A percentile compares a stretch with the other conserved stretches of the same genome.
These are phyloP conservation scores for Acanthamoeba rhysodes DNA, from an alignment of 208 protist genomes.

Conservation along the genomic window DNA sequence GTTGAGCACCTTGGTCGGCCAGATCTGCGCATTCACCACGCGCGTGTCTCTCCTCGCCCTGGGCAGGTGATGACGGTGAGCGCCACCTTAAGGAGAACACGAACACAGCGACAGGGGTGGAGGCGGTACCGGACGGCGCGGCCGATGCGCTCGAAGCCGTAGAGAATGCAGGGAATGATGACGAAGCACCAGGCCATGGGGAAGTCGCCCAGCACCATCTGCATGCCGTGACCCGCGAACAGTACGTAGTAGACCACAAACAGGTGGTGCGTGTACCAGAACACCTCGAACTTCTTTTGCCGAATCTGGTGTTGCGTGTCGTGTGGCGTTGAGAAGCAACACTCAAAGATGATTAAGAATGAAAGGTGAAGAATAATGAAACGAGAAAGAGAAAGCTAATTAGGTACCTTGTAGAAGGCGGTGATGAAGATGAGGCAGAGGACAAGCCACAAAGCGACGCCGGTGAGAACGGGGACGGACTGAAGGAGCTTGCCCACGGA, in stretches of 20 bases:
- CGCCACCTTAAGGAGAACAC: too few species aligned
- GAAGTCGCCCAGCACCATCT: constrained; percentile 27
- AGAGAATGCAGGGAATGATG: constrained; percentile 83
- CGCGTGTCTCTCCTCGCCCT: constrained; percentile 24
- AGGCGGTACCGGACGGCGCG: constrained; percentile 79
- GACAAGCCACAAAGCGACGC: neutral
- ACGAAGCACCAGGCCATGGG: constrained; percentile 82
- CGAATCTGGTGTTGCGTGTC: constrained; percentile 73
- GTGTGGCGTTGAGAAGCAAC: neutral
- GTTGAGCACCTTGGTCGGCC: neutral
- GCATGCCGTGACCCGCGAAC: constrained; percentile 86
- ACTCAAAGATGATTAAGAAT: constrained; percentile 27
- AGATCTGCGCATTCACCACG: neutral
- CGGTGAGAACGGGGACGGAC: constrained; percentile 12
- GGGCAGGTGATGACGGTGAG: too few species aligned
- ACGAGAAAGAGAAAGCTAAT: too few species aligned
- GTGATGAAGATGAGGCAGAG: constrained; percentile 4
- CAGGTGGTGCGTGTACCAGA: constrained; percentile 93
- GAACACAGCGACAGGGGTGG: neutral
- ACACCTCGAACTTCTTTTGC: constrained; percentile 89
- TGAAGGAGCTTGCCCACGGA: neutral
- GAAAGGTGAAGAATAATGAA: neutral
- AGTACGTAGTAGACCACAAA: constrained; percentile 90
- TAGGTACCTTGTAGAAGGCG: constrained; percentile 12
- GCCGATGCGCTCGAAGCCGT: constrained; percentile 88